A percentile compares a stretch with the other conserved stretches of the same genome.
These are phyloP conservation scores for Neopestalotiopsis rosae DNA, from an alignment of 2,329 filamentous ascomycete genomes.

Conservation along the genomic window DNA sequence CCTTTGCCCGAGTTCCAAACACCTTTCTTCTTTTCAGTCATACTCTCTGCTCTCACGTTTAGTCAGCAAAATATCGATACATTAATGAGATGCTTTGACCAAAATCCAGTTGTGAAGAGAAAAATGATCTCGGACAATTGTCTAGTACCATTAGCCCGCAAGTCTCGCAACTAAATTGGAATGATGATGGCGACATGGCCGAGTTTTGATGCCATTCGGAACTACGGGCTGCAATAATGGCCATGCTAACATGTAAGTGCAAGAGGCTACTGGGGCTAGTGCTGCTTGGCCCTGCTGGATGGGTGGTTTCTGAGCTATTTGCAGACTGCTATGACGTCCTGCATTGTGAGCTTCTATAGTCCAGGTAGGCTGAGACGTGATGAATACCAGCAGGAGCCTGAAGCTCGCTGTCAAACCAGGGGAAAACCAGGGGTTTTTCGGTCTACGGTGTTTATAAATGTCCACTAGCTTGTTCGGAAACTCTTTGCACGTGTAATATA, in stretches of 20 bases:
- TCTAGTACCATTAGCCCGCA: neutral
- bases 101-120: neutral
- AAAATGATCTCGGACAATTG: neutral
- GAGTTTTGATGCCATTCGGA: neutral
- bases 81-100: neutral
- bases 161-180: neutral
- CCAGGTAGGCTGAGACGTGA: neutral
- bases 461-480: neutral
- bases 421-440: neutral
- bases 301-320: neutral
- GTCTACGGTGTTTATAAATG: neutral
- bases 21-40: no score
- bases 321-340: constrained; percentile 2
- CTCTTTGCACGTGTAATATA: neutral
- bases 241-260: neutral
- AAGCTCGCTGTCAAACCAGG: neutral
- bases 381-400: neutral
- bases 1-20: neutral
- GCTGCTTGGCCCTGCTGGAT: constrained; percentile 1
- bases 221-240: neutral
- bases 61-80: neutral
- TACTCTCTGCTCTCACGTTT: no score
- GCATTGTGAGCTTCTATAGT: neutral
- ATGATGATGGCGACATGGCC: neutral
- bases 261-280: neutral